Evolutionary conservation across 176 grass and related monocot species (phyloP).

Genomic region (Oryza rufipogon): DNA sequence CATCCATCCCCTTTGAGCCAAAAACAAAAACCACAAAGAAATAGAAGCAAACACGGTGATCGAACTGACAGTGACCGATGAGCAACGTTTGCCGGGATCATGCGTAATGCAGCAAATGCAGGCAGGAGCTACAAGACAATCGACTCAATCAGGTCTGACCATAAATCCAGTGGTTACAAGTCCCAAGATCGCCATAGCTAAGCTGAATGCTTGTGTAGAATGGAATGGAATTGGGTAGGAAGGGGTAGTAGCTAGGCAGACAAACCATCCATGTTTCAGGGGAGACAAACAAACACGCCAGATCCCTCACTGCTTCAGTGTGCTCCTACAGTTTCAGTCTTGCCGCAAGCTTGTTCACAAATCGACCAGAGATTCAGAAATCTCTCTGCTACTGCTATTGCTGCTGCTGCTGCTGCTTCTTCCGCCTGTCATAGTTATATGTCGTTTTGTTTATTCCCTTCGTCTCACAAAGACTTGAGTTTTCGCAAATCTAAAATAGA

Average conservation of each 20-base stretch:
- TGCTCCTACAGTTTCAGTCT: background rate
- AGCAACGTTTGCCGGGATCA: background rate
- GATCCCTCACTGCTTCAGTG: background rate
- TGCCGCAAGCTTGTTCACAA: background rate
- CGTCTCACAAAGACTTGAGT: too few relatives aligned
- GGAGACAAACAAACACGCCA: background rate
- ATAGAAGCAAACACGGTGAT: background rate
- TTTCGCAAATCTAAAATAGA: too few relatives aligned
- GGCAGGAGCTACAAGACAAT: background rate
- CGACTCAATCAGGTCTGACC: background rate
- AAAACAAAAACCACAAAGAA: background rate
- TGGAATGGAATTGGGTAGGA: background rate
- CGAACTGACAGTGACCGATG: background rate
- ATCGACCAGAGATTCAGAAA: background rate
- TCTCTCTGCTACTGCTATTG: background rate
- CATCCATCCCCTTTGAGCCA: background rate
- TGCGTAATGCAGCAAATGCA: background rate
- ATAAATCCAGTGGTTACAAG: background rate
- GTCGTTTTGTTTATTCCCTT: background rate
- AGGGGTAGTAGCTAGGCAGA: too few relatives aligned
- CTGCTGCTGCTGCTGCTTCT: background rate
- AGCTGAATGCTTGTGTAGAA: background rate
- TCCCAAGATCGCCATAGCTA: background rate
- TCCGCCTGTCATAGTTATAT: background rate
- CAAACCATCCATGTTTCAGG: constrained; percentile 12